phyloP scores from a whole-genome alignment of 768 basidiomycete species.

The Krasilnikovozyma curviuscula region DNA sequence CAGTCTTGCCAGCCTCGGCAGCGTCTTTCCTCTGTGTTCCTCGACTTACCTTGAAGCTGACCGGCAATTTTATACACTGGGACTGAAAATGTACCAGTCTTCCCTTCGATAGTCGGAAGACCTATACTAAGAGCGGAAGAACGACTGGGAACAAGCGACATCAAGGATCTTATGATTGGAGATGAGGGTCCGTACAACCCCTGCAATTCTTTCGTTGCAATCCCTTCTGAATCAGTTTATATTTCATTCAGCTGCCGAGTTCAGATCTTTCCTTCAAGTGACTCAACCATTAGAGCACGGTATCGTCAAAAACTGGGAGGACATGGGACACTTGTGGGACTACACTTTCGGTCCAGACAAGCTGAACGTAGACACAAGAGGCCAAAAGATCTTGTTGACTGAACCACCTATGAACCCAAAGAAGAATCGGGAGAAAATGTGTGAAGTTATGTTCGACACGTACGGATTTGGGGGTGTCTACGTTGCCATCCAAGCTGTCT shows the following conservation, averaged over 20 bases:
- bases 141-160: slow-evolving; percentile 61
- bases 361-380: slow-evolving; percentile 65
- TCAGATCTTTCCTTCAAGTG: slow-evolving; percentile 86
- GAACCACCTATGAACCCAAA: slow-evolving; percentile 99
- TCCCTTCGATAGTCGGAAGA: slow-evolving; percentile 88
- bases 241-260: slow-evolving; percentile 42
- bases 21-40: not conserved
- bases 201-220: not conserved
- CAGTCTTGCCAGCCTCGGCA: no score
- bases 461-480: slow-evolving; percentile 93
- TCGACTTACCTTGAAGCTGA: no score
- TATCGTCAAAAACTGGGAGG: slow-evolving; percentile 96
- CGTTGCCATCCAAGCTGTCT: slow-evolving; percentile 92
- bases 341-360: slow-evolving; percentile 88
- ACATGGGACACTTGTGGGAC: slow-evolving; percentile 96
- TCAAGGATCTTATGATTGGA: slow-evolving; percentile 96
- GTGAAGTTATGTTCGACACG: slow-evolving; percentile 97
- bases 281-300: slow-evolving; percentile 99
- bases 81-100: slow-evolving; percentile 39
- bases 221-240: not conserved
- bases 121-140: slow-evolving; percentile 96
- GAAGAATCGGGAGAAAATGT: slow-evolving; percentile 78
- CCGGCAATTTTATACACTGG: not conserved
- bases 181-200: slow-evolving; percentile 39
- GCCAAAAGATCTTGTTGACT: slow-evolving; percentile 76